Conservation (phyloP, 352 stramenopile species). For the Peronospora destructor region DNA sequence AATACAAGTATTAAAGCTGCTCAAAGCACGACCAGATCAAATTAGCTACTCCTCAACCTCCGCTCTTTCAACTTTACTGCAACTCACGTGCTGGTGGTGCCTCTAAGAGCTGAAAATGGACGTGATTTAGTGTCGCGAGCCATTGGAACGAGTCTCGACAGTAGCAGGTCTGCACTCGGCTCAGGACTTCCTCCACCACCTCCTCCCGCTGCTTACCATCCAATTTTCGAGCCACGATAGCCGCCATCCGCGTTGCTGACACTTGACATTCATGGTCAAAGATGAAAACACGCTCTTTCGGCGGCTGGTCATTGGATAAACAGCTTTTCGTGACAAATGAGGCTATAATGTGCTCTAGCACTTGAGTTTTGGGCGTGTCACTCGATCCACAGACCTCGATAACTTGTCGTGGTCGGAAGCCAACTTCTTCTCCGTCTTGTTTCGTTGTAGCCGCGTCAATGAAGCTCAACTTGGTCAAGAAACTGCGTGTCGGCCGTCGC, state of each 20-base stretch:
- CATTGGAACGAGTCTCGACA: slow-evolving; percentile 69
- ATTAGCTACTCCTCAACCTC: slow-evolving; percentile 5
- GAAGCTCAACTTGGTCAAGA: slow-evolving; percentile 49
- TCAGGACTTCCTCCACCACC: slow-evolving; percentile 22
- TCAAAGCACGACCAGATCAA: background rate
- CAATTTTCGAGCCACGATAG: slow-evolving; percentile 10
- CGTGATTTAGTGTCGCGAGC: slow-evolving; percentile 64
- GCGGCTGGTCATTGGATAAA: slow-evolving; percentile 5
- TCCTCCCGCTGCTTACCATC: slow-evolving; percentile 9
- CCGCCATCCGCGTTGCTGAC: slow-evolving; percentile 12
- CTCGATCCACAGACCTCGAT: slow-evolving; percentile 48
- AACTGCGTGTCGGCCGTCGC: slow-evolving; percentile 39
- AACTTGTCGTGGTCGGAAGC: slow-evolving; percentile 51
- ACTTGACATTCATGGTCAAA: slow-evolving; percentile 62
- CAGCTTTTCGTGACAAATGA: slow-evolving; percentile 48
- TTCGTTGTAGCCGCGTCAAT: slow-evolving; percentile 38
- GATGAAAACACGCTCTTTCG: slow-evolving; percentile 44
- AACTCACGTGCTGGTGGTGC: slow-evolving; percentile 38
- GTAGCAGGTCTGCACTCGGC: slow-evolving; percentile 35
- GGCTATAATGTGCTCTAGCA: slow-evolving; percentile 51
- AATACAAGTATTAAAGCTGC: slow-evolving; percentile 53
- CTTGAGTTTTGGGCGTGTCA: slow-evolving; percentile 32
- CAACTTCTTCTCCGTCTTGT: slow-evolving; percentile 16
- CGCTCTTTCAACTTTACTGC: background rate
- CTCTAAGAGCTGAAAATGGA: slow-evolving; percentile 59